Conservation (phyloP, 129 eudicot species). For the Flaveria ramosissima region DNA sequence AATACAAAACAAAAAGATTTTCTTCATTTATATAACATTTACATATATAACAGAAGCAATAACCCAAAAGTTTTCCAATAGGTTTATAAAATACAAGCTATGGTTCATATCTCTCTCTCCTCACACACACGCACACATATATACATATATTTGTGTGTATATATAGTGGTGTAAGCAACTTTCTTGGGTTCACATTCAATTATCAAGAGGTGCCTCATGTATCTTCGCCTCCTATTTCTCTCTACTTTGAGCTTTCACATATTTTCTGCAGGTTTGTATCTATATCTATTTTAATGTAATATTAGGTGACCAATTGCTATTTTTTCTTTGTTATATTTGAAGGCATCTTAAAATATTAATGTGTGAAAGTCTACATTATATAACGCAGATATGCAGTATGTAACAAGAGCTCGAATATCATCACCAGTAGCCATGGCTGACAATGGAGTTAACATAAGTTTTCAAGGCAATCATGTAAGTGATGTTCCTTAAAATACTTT, state of each 20-base stretch:
- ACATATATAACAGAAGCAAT: background rate
- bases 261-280: conserved; percentile 13
- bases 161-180: background rate
- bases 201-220: conserved; percentile 26
- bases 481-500: background rate
- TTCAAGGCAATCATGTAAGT: conserved; percentile 22
- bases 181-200: background rate
- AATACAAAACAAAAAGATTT: no score
- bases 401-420: conserved; percentile 23
- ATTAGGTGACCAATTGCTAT: background rate
- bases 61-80: background rate
- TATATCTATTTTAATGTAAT: background rate
- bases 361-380: background rate
- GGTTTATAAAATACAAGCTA: no score
- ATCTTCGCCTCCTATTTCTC: conserved; percentile 27
- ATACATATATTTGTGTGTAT: background rate
- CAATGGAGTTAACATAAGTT: conserved; percentile 7
- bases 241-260: conserved; percentile 15
- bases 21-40: no score
- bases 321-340: background rate
- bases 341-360: background rate
- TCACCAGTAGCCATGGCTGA: background rate
- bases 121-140: background rate
- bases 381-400: background rate
- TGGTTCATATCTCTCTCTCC: background rate